Percentiles rank a stretch among this genome's conserved stretches.
Evolutionary conservation across 169 alveolate species (phyloP).

Genomic region (Cyclospora cayetanensis): DNA sequence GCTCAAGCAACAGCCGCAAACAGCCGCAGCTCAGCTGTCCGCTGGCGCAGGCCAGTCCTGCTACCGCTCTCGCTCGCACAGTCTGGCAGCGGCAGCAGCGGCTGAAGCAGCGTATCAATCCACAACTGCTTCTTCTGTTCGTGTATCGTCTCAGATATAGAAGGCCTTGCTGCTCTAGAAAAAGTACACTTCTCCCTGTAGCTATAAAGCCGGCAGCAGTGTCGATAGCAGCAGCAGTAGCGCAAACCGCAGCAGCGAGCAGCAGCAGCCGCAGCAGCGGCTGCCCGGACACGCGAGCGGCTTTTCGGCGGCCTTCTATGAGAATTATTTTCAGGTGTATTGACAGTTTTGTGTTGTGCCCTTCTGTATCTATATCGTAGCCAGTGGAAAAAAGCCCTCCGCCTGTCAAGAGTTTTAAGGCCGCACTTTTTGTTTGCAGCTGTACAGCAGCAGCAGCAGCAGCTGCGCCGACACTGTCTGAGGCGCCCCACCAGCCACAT

Average conservation of each 20-base stretch:
- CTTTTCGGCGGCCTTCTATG: not conserved
- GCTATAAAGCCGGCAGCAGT: not conserved
- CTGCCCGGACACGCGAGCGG: slow-evolving; percentile 6
- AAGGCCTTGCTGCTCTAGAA: not conserved
- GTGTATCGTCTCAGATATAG: not conserved
- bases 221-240: not conserved
- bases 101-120: not conserved
- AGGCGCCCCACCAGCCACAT: not conserved
- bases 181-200: not conserved
- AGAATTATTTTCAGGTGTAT: not conserved
- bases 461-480: not conserved
- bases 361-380: not conserved
- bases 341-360: not conserved
- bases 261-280: not conserved
- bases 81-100: not conserved
- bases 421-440: not conserved
- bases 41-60: slow-evolving; percentile 16
- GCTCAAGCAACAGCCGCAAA: not conserved
- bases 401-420: not conserved
- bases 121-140: not conserved
- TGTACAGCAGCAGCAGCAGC: not conserved
- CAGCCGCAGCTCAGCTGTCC: not conserved
- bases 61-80: not conserved
- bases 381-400: not conserved
- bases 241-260: not conserved